Evolutionary conservation across 2,329 filamentous ascomycete species (phyloP), one percentile per base, ranked within the genome.

Genomic region (Ophioceras dolichostomum): DNA sequence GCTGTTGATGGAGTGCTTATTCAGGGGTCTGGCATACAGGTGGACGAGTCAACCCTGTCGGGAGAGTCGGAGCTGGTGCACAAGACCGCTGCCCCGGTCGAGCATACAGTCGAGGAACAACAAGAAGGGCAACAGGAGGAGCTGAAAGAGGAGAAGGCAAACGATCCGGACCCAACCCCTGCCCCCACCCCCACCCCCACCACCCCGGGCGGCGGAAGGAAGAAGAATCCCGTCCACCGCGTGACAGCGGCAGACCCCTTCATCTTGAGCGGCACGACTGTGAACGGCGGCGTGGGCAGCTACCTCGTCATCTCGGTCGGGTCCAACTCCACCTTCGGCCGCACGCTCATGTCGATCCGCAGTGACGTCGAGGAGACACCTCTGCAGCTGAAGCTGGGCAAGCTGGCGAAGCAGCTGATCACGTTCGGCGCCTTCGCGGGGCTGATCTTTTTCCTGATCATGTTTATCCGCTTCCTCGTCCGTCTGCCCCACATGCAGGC

Each of bases 391-490:
- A 74, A 72, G 52, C 61, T 76, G 5, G 64, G 55, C 20, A 48
- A 49, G 12, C 53, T 68, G 13, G 62, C 65, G 12, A 54, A 59
- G 37, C 54, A 52, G 17, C 65, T 68, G 20, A 60, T 61, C 1
- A 61, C 62, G 44, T 52, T 65, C 17, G 71, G 70, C 22, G 75
- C 79, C 47, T 73, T 74, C 39, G 78, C 83, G 26, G 83, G 83
- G 31, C 57, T 83, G n/a, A 58, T 88, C 8, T 66, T 89, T 16
- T 89, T 91, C 53, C 60, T 86, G 37, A 79, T 86, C 19, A 65
- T 88, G 10, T 75, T 88, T 49, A 83, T 89, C 61, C 79, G 84
- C 49, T 89, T 87, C 53, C 62, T 84, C 18, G 78, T 71, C 27
- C 57, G 68, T n/a, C 65, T 89, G 7, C 68, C 70, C 5, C 49